Evolutionary conservation across 129 eudicot genomes (phyloP).

Genomic region (Centrapalus pauciflorus): DNA sequence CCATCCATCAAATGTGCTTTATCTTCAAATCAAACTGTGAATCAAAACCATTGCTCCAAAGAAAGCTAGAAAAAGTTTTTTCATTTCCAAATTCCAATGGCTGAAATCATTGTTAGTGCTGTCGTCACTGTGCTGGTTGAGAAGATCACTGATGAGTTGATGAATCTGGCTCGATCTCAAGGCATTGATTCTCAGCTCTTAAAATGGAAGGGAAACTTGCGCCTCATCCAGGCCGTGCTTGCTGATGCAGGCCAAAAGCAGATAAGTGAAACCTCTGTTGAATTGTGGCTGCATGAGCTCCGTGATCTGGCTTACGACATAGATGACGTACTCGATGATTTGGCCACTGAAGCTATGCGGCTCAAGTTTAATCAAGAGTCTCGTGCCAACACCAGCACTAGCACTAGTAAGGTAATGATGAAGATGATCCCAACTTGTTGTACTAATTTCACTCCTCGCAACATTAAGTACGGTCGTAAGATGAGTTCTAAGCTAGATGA

Average conservation of each 20-base stretch:
- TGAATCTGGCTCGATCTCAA: slow-evolving; percentile 18
- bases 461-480: slow-evolving; percentile 4
- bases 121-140: slow-evolving; percentile 19
- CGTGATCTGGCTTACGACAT: slow-evolving; percentile 37
- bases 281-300: slow-evolving; percentile 32
- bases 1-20: too few species aligned
- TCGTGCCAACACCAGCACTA: too few species aligned
- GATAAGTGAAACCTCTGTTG: slow-evolving; percentile 15
- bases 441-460: slow-evolving; percentile 6
- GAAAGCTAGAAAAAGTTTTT: too few species aligned
- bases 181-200: slow-evolving; percentile 8
- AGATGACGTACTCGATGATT: slow-evolving; percentile 42
- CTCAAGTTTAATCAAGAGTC: slow-evolving; percentile 8
- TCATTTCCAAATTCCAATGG: too few species aligned
- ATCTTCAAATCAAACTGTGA: too few species aligned
- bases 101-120: slow-evolving; percentile 30
- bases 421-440: slow-evolving; percentile 14
- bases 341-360: slow-evolving; percentile 32
- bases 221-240: slow-evolving; percentile 25
- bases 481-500: slow-evolving; percentile 27
- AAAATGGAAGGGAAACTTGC: slow-evolving; percentile 4
- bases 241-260: too few species aligned
- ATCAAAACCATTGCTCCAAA: too few species aligned
- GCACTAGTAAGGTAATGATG: neutral
- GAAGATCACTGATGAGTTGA: slow-evolving; percentile 14